phyloP scores from a whole-genome alignment of 169 alveolate species.

The Eimeria brunetti region DNA sequence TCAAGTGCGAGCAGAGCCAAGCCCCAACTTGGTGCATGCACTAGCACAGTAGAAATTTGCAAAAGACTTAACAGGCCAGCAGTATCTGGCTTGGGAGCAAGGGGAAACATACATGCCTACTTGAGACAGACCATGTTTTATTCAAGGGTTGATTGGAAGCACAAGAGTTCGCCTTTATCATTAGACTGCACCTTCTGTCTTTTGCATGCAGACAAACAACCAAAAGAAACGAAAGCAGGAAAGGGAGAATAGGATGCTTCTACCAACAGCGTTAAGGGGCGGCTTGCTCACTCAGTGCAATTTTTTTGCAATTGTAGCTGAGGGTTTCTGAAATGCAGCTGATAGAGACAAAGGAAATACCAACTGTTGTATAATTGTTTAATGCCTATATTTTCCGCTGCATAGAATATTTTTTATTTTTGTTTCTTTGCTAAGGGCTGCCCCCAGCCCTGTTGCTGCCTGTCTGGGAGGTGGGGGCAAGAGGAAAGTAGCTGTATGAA shows the following conservation, averaged over 20 bases:
- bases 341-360: not conserved
- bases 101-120: not conserved
- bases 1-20: not conserved
- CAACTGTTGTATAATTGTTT: not conserved
- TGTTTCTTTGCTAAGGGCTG: not conserved
- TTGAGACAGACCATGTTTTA: not conserved
- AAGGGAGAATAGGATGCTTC: not conserved
- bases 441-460: constrained; percentile 3
- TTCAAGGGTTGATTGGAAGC: not conserved
- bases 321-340: not conserved
- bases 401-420: not conserved
- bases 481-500: not conserved
- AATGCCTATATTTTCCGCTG: no score
- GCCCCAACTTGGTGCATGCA: not conserved
- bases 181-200: not conserved
- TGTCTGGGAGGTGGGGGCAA: not conserved
- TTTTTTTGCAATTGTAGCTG: not conserved
- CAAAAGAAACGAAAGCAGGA: not conserved
- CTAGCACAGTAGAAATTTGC: not conserved
- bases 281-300: not conserved
- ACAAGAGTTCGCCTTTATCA: not conserved
- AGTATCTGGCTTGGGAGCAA: not conserved
- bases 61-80: not conserved
- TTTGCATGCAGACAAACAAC: not conserved
- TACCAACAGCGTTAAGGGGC: not conserved